phyloP scores from a whole-genome alignment of 495 filamentous ascomycete genomes.

The Tuber umbilicatum region DNA sequence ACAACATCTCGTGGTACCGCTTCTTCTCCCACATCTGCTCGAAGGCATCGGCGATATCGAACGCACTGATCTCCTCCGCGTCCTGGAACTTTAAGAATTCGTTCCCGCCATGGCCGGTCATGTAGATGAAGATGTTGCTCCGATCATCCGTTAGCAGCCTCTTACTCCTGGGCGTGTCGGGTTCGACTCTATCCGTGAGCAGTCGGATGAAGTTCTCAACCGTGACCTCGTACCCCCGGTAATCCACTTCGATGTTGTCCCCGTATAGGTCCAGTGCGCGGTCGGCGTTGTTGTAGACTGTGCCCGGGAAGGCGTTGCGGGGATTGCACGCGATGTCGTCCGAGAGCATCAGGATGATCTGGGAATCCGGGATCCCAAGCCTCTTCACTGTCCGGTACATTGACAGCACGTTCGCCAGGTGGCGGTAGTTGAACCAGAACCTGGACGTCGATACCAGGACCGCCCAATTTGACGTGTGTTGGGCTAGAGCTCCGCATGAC shows the following conservation, averaged over 20 bases:
- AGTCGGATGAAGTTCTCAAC: conserved; percentile 98
- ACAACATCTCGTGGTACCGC: conserved; percentile 89
- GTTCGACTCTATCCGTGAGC: conserved; percentile 83
- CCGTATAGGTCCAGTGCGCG: conserved; percentile 93
- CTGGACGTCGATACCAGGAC: conserved; percentile 96
- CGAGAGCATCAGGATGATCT: conserved; percentile 98
- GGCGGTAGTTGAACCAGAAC: conserved; percentile 99
- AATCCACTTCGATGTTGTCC: conserved; percentile 98
- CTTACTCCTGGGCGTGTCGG: conserved; percentile 91
- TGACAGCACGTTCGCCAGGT: conserved; percentile 94
- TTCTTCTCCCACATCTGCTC: conserved; percentile 99
- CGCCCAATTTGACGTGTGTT: conserved; percentile 98
- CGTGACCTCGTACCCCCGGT: conserved; percentile 95
- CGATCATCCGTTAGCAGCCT: conserved; percentile 83
- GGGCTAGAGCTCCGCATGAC: conserved; percentile 49
- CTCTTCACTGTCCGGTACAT: conserved; percentile 98
- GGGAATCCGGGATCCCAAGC: conserved; percentile 93
- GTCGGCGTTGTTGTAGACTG: conserved; percentile 96
- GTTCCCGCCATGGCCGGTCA: conserved; percentile 98
- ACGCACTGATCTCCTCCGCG: conserved; percentile 91
- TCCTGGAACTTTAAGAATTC: conserved; percentile 99
- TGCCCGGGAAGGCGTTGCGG: conserved; percentile 93
- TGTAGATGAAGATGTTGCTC: conserved; percentile 95
- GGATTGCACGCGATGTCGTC: conserved; percentile 99
- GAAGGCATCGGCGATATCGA: conserved; percentile 94